phyloP scores from a whole-genome alignment of 495 filamentous ascomycete species.

The Tuber melanosporum region DNA sequence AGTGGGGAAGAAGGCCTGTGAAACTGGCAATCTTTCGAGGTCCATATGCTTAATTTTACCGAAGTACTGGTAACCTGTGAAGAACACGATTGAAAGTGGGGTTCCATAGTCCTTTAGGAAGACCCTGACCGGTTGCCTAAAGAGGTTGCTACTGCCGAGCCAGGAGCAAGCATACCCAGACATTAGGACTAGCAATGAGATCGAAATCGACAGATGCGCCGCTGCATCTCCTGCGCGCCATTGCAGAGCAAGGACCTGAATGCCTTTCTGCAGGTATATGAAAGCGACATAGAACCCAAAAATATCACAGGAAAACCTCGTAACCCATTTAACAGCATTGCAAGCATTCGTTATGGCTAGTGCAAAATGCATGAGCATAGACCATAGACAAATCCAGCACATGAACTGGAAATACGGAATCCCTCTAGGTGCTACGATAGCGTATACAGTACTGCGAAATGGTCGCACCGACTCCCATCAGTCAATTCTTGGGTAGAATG shows the following conservation, averaged over 20 bases:
- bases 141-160: slow-evolving; percentile 62
- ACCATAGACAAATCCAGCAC: slow-evolving; percentile 83
- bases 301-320: slow-evolving; percentile 77
- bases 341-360: slow-evolving; percentile 73
- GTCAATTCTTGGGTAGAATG: background rate
- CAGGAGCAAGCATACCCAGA: slow-evolving; percentile 64
- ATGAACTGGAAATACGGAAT: slow-evolving; percentile 75
- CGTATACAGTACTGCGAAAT: slow-evolving; percentile 60
- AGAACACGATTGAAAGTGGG: slow-evolving; percentile 75
- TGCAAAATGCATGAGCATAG: slow-evolving; percentile 70
- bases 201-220: slow-evolving; percentile 65
- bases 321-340: slow-evolving; percentile 73
- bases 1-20: slow-evolving; percentile 76
- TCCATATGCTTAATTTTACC: slow-evolving; percentile 65
- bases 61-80: slow-evolving; percentile 79
- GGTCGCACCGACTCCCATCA: background rate
- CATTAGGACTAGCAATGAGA: slow-evolving; percentile 66
- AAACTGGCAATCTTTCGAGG: slow-evolving; percentile 61
- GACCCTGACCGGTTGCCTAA: slow-evolving; percentile 63
- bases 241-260: slow-evolving; percentile 65
- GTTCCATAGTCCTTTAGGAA: slow-evolving; percentile 82
- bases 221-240: slow-evolving; percentile 56
- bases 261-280: slow-evolving; percentile 78
- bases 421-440: slow-evolving; percentile 64
- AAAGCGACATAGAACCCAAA: slow-evolving; percentile 82